Base-by-base conservation (phyloP, 1,139 yeast species). In the Lizanozyma gosingica region DNA sequence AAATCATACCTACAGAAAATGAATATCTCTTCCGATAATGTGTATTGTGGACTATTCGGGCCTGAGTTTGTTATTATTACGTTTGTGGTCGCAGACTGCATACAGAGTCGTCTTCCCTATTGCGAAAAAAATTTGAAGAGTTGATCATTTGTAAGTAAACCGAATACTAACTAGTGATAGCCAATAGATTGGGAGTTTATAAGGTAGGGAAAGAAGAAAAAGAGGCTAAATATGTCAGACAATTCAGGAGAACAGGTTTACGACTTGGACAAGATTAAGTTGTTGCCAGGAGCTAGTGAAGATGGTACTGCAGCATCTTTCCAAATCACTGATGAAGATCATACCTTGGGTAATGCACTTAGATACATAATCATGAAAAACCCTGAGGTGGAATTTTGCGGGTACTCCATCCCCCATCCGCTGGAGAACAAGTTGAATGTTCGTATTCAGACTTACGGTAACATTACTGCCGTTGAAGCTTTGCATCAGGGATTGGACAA, bases 351-450 rank as follows among this genome's bases (percentile, higher is more conserved):
- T 18, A 92, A 92, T 58, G 85, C 97, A 3, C 73, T 92, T 44
- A 80, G 97, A 59, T 90, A 88, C 61, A 79, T 92, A 56, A 87
- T 92, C 53, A 88, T 92, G 96, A 90, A 90, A 65, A 92, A 92
- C 64, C 96, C 97, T 34, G 95, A 88, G 51, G 97, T 92, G 32
- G 98, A 92, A 57, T 92, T 94, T 61, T 92, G 97, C 57, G 98
- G 98, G 43, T 92, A 92, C 65, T 86, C 97, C 39, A 94, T 92
- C 47, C 98, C 98, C n/a, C 98, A 92, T 63, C 98, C 98, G 22
- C 86, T 96, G 33, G 98, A 94, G 63, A 76, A 87, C 45, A 83
- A 85, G 53, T 67, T 92, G 64, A 88, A 94, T 65, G 60, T 92
- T 43, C 79, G 98, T 64, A 87, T 92, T 48, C 98, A 92, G 63